These are phyloP conservation scores for Colletotrichum sp. DNA, from an alignment of 2,329 filamentous ascomycete species.

Conservation along the genomic window DNA sequence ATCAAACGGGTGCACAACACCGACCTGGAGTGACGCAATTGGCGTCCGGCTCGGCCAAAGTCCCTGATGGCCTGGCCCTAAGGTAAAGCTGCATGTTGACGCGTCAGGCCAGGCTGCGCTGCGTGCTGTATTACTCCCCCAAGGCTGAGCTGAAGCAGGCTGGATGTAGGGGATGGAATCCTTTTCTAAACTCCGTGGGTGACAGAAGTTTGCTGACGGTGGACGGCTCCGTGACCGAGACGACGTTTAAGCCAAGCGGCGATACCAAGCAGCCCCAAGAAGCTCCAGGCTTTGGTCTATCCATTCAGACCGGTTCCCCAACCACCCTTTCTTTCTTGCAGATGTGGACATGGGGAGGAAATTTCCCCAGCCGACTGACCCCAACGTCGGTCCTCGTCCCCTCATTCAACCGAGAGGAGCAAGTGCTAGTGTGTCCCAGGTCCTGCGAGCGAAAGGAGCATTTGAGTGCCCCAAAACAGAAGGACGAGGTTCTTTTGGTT, in stretches of 20 bases:
- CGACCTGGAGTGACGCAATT: neutral
- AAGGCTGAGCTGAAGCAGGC: neutral
- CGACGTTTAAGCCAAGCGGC: neutral
- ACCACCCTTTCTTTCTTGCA: neutral
- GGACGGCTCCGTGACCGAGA: neutral
- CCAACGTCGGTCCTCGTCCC: neutral
- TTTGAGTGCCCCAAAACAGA: neutral
- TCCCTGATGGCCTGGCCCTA: neutral
- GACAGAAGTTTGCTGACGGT: neutral
- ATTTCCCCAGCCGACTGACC: neutral
- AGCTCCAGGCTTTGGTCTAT: neutral
- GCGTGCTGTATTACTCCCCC: neutral
- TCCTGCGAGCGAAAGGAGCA: neutral
- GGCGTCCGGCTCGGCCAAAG: neutral
- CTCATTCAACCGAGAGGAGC: neutral
- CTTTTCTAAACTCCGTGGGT: neutral
- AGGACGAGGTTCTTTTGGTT: neutral
- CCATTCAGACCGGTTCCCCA: neutral
- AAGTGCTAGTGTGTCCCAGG: neutral
- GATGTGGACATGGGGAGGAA: neutral
- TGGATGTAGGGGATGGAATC: neutral
- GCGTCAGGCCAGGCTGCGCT: neutral
- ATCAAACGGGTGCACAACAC: neutral
- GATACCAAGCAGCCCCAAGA: neutral
- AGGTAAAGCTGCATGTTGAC: neutral